Evolutionary conservation across 2,329 filamentous ascomycete genomes (phyloP).

Genomic region (Cladophialophora psammophila): DNA sequence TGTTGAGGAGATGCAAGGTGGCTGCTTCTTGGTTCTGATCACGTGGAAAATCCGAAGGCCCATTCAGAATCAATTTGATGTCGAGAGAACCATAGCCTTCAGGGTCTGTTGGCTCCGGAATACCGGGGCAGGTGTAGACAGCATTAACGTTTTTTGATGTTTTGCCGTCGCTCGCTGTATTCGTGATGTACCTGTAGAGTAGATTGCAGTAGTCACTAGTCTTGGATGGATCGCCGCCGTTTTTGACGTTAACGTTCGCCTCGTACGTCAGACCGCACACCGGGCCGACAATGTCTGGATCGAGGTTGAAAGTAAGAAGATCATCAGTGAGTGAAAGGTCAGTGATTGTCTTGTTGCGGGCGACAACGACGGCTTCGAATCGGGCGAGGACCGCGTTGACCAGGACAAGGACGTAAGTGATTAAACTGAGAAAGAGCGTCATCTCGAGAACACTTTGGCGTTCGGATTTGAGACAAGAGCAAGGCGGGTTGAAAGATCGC

Average conservation of each 20-base stretch:
- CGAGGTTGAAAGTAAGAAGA: constrained; percentile 6
- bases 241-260: constrained; percentile 17
- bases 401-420: not conserved
- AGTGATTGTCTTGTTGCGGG: not conserved
- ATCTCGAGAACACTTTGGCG: not conserved
- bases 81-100: constrained; percentile 6
- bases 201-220: constrained; percentile 9
- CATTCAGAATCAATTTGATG: constrained; percentile 5
- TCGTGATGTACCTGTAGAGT: constrained; percentile 10
- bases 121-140: constrained; percentile 2
- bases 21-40: constrained; percentile 3
- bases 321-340: not conserved
- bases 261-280: constrained; percentile 6
- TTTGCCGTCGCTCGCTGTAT: constrained; percentile 1
- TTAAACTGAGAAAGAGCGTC: not conserved
- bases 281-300: not conserved
- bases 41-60: not conserved
- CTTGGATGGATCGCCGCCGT: not conserved
- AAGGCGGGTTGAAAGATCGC: too few species aligned
- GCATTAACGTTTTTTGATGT: constrained; percentile 17
- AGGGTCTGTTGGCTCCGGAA: not conserved
- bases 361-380: not conserved
- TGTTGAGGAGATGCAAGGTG: constrained; percentile 2
- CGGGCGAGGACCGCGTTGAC: not conserved
- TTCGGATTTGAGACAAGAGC: not conserved